Evolutionary conservation across 176 grass and related monocot species (phyloP), one percentile per base, ranked within the genome.

Genomic region (Typha latifolia): DNA sequence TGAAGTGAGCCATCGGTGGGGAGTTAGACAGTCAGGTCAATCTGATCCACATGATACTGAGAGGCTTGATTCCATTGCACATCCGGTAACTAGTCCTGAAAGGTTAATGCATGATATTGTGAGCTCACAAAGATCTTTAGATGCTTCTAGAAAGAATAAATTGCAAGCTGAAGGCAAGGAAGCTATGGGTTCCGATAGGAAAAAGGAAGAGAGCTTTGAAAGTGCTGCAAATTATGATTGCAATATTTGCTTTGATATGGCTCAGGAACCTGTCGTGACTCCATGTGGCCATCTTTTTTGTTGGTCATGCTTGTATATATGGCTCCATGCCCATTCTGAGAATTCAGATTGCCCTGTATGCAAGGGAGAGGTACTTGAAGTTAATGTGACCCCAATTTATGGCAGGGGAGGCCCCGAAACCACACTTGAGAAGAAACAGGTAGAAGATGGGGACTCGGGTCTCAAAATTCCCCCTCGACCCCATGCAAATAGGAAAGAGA

Each of bases 201-300:
- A 82, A 20, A 89, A 79, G 48, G 84, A 78, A 16, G 80, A 57
- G 22, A 21, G 48, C 24, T 82, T 83, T 4, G 62, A 63, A 47
- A 82, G 81, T 68, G 78, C 62, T 47, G 69, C 83, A 31, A 80
- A 73, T 67, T 97, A 90, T 27, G 89, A 93, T 32, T 97, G 94
- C 73, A 85, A 93, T 50, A 93, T 97, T 64, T 97, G 94, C 66
- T 80, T 87, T 68, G 85, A 93, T 22, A 22, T 78, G 8, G 83
- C 88, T 13, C 89, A 82, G 31, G 80, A 89, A 49, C 94, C 94
- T 0, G 86, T 97, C 62, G 83, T 97, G 51, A 97, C 94, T 18
- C 68, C 78, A 3, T 97, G 94, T 19, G 89, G 94, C 23, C 94
- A 97, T 73, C 83, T 97, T 24, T 97, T 87, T 68, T 97, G 94